phyloP scores from a whole-genome alignment of 176 grass and related monocot genomes.

The Zoysia pacifica region DNA sequence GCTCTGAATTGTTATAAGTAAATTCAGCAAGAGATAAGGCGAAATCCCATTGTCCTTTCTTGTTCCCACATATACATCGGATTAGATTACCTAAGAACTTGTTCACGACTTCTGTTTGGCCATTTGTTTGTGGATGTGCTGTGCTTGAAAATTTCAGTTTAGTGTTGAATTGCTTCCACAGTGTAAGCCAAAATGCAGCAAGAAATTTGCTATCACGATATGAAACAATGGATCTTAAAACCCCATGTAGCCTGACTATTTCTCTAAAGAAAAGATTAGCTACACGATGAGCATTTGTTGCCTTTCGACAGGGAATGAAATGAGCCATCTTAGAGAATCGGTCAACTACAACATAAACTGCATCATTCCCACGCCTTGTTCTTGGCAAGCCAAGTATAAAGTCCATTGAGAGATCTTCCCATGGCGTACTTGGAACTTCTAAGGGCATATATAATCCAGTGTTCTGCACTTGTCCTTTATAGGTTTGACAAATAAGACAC shows the following conservation, averaged over 20 bases:
- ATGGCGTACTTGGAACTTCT: neutral
- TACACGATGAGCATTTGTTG: slow-evolving; percentile 11
- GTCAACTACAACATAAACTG: neutral
- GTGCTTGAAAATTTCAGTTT: neutral
- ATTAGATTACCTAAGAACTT: neutral
- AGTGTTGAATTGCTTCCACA: slow-evolving; percentile 1
- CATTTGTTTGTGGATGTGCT: neutral
- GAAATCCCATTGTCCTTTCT: neutral
- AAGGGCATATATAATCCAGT: slow-evolving; percentile 5
- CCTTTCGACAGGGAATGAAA: neutral
- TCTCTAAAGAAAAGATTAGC: slow-evolving; percentile 22
- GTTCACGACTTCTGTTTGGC: neutral
- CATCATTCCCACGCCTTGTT: neutral
- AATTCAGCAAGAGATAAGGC: neutral
- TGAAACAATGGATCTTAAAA: slow-evolving; percentile 4
- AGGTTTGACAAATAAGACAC: neutral
- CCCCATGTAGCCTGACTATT: neutral
- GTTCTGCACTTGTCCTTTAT: neutral
- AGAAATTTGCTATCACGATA: neutral
- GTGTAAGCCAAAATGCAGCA: slow-evolving; percentile 4
- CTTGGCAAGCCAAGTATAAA: neutral
- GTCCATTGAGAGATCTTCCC: neutral
- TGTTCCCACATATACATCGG: neutral
- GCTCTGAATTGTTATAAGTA: neutral
- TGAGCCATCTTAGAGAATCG: neutral